Percentiles rank a stretch among this genome's conserved stretches.
Conservation (phyloP, 1,284 basidiomycete species). For the Irpex sp. region DNA sequence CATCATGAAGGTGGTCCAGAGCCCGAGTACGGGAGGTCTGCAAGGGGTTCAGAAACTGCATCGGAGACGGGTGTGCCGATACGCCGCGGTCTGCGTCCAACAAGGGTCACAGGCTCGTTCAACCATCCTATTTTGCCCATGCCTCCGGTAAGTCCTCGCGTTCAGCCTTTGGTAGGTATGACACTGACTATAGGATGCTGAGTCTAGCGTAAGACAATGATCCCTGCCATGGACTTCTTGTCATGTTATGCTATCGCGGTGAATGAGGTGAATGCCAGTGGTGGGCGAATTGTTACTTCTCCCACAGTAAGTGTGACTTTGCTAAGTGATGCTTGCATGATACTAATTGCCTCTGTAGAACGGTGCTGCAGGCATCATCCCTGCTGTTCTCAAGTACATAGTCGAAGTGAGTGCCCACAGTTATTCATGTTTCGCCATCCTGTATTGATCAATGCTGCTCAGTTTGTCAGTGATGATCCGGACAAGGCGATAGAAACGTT, state of each 20-base stretch:
- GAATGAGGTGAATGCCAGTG: slow-evolving; percentile 88
- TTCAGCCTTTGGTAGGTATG: not conserved
- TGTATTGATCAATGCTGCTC: slow-evolving; percentile 1
- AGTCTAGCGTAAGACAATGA: slow-evolving; percentile 73
- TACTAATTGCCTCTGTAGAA: slow-evolving; percentile 12
- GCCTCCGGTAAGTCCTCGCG: slow-evolving; percentile 57
- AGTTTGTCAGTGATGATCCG: slow-evolving; percentile 88
- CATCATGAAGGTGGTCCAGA: slow-evolving; percentile 9
- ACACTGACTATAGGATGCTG: not conserved
- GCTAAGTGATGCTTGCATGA: not conserved
- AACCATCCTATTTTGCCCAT: slow-evolving; percentile 83
- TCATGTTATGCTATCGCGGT: slow-evolving; percentile 92
- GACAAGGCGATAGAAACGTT: slow-evolving; percentile 87
- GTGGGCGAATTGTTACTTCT: slow-evolving; percentile 92
- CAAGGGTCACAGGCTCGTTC: slow-evolving; percentile 71
- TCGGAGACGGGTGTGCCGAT: not conserved
- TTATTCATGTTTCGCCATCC: not conserved
- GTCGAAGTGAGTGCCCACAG: slow-evolving; percentile 51
- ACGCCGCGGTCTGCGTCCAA: slow-evolving; percentile 26
- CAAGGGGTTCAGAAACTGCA: not conserved
- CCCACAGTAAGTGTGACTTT: slow-evolving; percentile 62
- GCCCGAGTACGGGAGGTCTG: not conserved
- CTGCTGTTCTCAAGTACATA: slow-evolving; percentile 87
- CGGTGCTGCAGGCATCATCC: slow-evolving; percentile 89
- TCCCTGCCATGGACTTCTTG: slow-evolving; percentile 93